phyloP scores from a whole-genome alignment of 2,329 filamentous ascomycete species.

The Diplocarpon mali region DNA sequence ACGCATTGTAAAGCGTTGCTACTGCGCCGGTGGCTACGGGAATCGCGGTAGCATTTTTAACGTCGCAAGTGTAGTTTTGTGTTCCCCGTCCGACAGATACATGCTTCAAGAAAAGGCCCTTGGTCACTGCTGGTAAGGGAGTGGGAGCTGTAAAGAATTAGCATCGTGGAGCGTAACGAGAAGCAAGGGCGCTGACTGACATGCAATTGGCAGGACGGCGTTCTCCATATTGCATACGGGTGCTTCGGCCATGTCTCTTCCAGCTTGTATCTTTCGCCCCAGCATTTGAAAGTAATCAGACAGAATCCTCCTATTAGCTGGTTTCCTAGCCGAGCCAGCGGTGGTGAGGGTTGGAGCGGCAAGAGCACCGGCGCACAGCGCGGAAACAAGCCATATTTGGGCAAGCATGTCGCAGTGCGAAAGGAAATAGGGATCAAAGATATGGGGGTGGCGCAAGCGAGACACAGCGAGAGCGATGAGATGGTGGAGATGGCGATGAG shows the following conservation, averaged over 20 bases:
- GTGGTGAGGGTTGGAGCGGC: slow-evolving; percentile 22
- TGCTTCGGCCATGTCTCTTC: slow-evolving; percentile 31
- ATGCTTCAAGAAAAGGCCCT: slow-evolving; percentile 57
- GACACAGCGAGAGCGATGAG: slow-evolving; percentile 3
- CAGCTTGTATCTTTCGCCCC: slow-evolving; percentile 41
- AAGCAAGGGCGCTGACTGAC: slow-evolving; percentile 27
- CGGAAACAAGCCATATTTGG: slow-evolving; percentile 36
- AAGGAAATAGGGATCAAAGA: slow-evolving; percentile 5
- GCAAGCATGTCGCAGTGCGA: slow-evolving; percentile 35
- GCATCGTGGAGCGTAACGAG: slow-evolving; percentile 3
- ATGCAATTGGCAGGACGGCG: slow-evolving; percentile 39
- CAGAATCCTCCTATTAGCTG: slow-evolving; percentile 30
- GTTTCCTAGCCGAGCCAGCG: slow-evolving; percentile 12
- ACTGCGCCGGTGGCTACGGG: slow-evolving; percentile 63
- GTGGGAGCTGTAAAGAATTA: slow-evolving; percentile 36
- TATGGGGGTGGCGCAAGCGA: slow-evolving; percentile 1
- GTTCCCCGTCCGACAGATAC: slow-evolving; percentile 81
- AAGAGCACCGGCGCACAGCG: slow-evolving; percentile 36
- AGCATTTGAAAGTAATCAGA: slow-evolving; percentile 51
- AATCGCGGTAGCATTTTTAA: slow-evolving; percentile 43
- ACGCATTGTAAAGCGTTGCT: slow-evolving; percentile 79
- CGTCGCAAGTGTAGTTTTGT: slow-evolving; percentile 84
- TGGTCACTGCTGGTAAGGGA: slow-evolving; percentile 47
- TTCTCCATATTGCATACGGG: slow-evolving; percentile 44
- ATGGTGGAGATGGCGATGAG: slow-evolving; percentile 2